Evolutionary conservation across 1,139 yeast genomes (phyloP), one percentile per base, ranked within the genome.

Genomic region (Pichia sp.): DNA sequence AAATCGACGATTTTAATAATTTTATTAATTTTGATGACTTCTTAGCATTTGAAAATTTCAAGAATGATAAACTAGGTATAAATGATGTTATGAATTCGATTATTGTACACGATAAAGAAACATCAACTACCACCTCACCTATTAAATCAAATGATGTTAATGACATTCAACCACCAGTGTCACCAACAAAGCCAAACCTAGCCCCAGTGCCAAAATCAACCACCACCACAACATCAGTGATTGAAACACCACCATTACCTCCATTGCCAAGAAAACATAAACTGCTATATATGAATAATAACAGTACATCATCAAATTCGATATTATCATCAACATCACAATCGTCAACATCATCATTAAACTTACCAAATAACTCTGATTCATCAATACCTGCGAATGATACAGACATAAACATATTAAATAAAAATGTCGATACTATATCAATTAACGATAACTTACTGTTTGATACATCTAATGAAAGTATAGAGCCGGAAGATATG

Each of bases 11-110:
- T 41, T 60, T 63, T 43, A 58, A 59, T 44, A 55, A 58, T 33
- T 56, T 58, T 29, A 61, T 65, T 9, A 59, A 58, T 29, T 48
- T 58, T 46, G 60, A 57, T 27, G 67, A 65, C 46, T 58, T 62
- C 9, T n/a, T 51, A 13, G 61, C 60, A 14, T 64, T 58, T 53
- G 64, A 61, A 48, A 56, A 55, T 14, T 55, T 58, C 25, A 60
- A 58, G 44, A 49, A 46, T 41, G 50, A 56, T 43, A 47, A 48
- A 39, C n/a, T 55, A 7, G 60, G 59, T 2, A 38, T 42, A 18
- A 38, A 50, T 8, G 52, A 52, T 33, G 45, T 47, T 3, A 34
- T 52, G n/a, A 55, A 55, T 30, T 46, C 53, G 0, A 47, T 44
- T 28, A 44, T 50, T 30, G 16, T 45, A 22, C 18, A 39, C 30